phyloP scores from a whole-genome alignment of 2,329 filamentous ascomycete genomes.

The Clonostachys chloroleuca region DNA sequence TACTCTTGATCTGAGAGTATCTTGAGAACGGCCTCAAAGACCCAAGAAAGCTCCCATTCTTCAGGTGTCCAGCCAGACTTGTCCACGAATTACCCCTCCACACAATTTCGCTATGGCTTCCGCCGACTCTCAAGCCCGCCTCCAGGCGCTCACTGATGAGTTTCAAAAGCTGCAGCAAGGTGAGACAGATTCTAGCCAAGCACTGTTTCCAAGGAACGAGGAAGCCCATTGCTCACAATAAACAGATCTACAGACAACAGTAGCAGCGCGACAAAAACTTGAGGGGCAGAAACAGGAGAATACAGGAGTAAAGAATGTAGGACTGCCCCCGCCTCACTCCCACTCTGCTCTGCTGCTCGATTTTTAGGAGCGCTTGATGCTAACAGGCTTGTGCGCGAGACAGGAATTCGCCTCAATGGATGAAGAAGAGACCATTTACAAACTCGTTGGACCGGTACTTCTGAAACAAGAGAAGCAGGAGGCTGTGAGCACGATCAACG shows the following conservation, averaged over 20 bases:
- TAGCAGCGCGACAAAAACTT: slow-evolving; percentile 82
- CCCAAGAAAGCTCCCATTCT: no score
- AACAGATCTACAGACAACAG: slow-evolving; percentile 71
- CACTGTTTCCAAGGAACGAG: neutral
- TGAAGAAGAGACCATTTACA: slow-evolving; percentile 89
- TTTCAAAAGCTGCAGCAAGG: slow-evolving; percentile 85
- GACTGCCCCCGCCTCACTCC: neutral
- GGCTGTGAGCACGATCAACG: slow-evolving; percentile 86
- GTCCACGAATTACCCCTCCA: no score
- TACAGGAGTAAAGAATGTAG: slow-evolving; percentile 74
- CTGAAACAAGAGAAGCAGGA: slow-evolving; percentile 93
- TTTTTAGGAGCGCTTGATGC: neutral
- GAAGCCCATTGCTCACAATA: slow-evolving; percentile 1
- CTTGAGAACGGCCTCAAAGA: no score
- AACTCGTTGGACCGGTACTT: slow-evolving; percentile 86
- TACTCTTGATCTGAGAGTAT: no score
- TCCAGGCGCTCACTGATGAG: slow-evolving; percentile 82
- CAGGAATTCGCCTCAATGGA: slow-evolving; percentile 79
- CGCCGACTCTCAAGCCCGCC: slow-evolving; percentile 66
- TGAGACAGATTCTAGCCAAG: slow-evolving; percentile 20
- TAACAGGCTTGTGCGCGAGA: no score
- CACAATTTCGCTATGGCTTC: neutral
- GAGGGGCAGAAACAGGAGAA: slow-evolving; percentile 96
- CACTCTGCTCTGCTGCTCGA: neutral
- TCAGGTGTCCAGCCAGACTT: no score